Base-by-base conservation (phyloP, 129 eudicot species). In the Centaurea solstitialis region DNA sequence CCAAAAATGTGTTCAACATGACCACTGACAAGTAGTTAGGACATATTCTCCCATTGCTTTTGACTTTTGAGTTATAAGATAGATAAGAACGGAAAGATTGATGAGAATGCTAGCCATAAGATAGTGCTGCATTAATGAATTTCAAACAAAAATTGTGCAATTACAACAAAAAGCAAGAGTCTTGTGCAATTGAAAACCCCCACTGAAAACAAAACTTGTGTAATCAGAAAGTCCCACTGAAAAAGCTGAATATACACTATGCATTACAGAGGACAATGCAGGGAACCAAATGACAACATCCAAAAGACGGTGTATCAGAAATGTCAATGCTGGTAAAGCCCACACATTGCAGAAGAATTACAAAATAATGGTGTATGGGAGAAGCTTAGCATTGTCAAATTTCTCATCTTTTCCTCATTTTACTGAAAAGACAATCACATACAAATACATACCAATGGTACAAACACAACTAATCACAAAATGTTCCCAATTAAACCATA, bases 381-480 rank as follows among this genome's bases (percentile, higher is more conserved):
- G 23, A 61, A 61, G 68, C 26, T 20, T 61, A 5, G 13, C 38
- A 30, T 8, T 10, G 18, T 33, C 30, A 26, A 26, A 26, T 26
- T 26, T 26, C 1, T 26, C n/a, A 37, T 45, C 76, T 69, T 68
- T 68, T 45, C 61, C 53, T 33, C 72, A 33, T 11, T 68, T 33
- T 47, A 68, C 69, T 6, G 35, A 40, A 70, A 37, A 70, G 41
- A 21, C 7, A 30, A 78, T 68, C 64, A 71, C 41, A 70, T 57
- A 12, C 3, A 70, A 62, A 22, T n/a, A 37, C 18, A 70, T 59
- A 53, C 20, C 53, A 70, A 17, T 9, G 26, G 62, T 65, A 37
- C 81, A 77, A 40, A 65, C 81, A 77, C n/a, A 23, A 26, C 9
- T 23, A 38, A 77, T 30, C 57, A 50, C 20, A 50, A 13, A 64